Evolutionary conservation across 2,329 filamentous ascomycete species (phyloP), one percentile per base, ranked within the genome.

Genomic region (Ceratocystis colombiana): DNA sequence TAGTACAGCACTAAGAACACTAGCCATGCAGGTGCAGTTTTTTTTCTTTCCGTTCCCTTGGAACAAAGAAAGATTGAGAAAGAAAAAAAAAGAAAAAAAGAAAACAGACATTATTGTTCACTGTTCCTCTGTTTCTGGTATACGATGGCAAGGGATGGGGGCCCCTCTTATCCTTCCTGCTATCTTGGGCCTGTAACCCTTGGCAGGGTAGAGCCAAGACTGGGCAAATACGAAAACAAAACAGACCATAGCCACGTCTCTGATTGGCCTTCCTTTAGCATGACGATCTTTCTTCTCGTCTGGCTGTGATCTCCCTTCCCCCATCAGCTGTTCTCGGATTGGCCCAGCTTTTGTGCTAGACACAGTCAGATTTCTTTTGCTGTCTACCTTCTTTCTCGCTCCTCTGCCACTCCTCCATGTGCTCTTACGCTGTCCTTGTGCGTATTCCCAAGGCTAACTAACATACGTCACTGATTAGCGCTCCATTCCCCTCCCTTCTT

Each of bases 21-120:
- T 92, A 41, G 37, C 2, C 46, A 48, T 48, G 20, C 17, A 48
- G 22, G 8, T 53, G 20, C 15, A 25, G 5, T 12, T 53, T 22
- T 53, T 53, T 20, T 22, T 53, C 28, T 53, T 22, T 41, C 37
- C 37, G 25, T 22, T 53, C 20, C 41, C 25, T 62, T 20, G 22
- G 17, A 17, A 45, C 59, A 41, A 20, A 45, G 20, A 59, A 59
- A 20, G 1, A 15, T 8, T 17, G 41, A 44, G 25, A 30, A 50
- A 20, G 20, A 22, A 44, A 44, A 22, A 44, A 44, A 6, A 15
- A 30, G 37, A 17, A 61, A 28, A 61, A 57, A 28, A 33, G 1
- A 15, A 30, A 59, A 20, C 7, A 12, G 8, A 20, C 20, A 8
- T 28, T 25, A 15, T 53, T 53, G 48, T 5, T 25, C 22, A 1